phyloP scores from a whole-genome alignment of 2,329 filamentous ascomycete genomes.

The Aspergillus unguis region DNA sequence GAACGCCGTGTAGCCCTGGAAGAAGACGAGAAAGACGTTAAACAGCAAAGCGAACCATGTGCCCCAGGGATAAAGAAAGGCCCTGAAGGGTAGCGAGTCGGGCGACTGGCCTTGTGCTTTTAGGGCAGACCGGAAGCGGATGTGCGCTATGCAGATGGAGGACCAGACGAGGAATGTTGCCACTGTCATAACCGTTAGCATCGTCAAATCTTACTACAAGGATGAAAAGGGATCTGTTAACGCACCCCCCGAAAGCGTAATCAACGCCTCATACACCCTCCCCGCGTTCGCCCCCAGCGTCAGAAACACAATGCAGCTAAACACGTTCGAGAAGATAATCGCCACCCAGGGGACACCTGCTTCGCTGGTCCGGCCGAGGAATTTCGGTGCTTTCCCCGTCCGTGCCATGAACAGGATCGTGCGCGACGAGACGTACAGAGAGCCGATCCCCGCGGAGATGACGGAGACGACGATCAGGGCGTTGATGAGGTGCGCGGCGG shows the following conservation, averaged over 20 bases:
- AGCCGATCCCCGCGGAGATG: constrained; percentile 68
- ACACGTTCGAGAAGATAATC: constrained; percentile 66
- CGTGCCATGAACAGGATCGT: constrained; percentile 75
- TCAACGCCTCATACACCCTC: constrained; percentile 29
- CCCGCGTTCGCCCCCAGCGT: constrained; percentile 31
- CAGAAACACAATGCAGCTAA: constrained; percentile 49
- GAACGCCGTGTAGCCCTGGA: constrained; percentile 54
- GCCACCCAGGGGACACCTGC: constrained; percentile 60
- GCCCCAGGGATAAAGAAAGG: constrained; percentile 51
- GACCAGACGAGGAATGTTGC: constrained; percentile 23
- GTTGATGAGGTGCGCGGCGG: constrained; percentile 73
- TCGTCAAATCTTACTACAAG: too few species aligned
- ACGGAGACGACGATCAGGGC: constrained; percentile 73
- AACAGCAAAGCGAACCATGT: constrained; percentile 47
- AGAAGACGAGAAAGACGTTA: constrained; percentile 50
- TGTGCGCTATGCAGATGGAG: constrained; percentile 41
- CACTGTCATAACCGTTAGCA: neutral
- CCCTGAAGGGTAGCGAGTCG: constrained; percentile 47
- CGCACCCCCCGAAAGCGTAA: constrained; percentile 35
- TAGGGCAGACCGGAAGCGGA: constrained; percentile 42
- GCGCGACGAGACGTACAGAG: constrained; percentile 72
- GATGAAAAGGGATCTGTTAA: neutral
- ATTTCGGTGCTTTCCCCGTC: constrained; percentile 65
- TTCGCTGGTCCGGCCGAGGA: constrained; percentile 65
- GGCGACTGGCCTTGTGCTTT: constrained; percentile 35